A percentile compares a stretch with the other conserved stretches of the same genome.
Evolutionary conservation across 768 basidiomycete genomes (phyloP).

Genomic region (Russula sp.): DNA sequence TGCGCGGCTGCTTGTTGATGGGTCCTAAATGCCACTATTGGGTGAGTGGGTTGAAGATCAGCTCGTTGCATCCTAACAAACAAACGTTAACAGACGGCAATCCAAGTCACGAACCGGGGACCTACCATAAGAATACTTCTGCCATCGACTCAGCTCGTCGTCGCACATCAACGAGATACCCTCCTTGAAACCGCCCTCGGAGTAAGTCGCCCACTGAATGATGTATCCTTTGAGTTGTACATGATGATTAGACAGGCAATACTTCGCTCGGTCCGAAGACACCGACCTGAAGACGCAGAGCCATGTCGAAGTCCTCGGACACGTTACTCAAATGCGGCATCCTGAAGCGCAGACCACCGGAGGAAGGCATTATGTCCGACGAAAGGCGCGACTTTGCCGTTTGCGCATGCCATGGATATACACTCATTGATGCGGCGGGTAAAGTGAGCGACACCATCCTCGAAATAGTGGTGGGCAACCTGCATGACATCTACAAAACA

Average conservation of each 20-base stretch:
- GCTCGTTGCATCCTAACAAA: constrained; percentile 55
- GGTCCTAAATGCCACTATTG: constrained; percentile 77
- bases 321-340: constrained; percentile 79
- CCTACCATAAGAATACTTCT: constrained; percentile 76
- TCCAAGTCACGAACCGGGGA: constrained; percentile 16
- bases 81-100: not conserved
- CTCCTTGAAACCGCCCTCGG: constrained; percentile 81
- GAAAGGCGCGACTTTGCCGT: constrained; percentile 78
- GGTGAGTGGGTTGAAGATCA: constrained; percentile 80
- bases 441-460: constrained; percentile 48
- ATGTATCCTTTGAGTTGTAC: constrained; percentile 52
- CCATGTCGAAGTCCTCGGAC: constrained; percentile 83
- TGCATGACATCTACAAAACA: constrained; percentile 69
- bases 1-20: constrained; percentile 73
- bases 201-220: constrained; percentile 85
- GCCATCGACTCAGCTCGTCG: constrained; percentile 90
- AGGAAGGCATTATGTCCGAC: constrained; percentile 88
- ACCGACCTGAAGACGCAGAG: constrained; percentile 48
- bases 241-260: not conserved
- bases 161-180: constrained; percentile 86
- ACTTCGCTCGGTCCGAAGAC: too few species aligned
- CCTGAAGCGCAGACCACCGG: constrained; percentile 85
- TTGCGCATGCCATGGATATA: constrained; percentile 74
- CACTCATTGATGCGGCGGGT: constrained; percentile 31
- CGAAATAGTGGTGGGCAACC: constrained; percentile 84